Conservation (phyloP, 208 protist genomes). For the Wallacemonas sp. region DNA sequence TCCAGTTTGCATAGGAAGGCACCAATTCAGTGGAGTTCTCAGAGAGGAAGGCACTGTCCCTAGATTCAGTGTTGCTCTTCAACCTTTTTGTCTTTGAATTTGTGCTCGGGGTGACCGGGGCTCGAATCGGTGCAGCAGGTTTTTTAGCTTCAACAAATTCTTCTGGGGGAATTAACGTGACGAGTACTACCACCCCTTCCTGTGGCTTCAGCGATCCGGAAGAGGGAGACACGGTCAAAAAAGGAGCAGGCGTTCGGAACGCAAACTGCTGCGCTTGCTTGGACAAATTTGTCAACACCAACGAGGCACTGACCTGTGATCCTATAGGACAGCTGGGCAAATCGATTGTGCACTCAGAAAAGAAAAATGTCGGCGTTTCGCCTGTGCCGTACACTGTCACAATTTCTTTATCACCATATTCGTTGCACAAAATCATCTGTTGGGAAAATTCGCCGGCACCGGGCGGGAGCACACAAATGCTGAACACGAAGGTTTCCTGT, state of each 20-base stretch:
- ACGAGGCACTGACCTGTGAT: constrained; percentile 24
- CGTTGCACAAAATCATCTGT: constrained; percentile 39
- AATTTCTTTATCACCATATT: constrained; percentile 39
- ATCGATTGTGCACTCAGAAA: constrained; percentile 31
- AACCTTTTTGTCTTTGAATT: constrained; percentile 9
- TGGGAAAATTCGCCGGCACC: constrained; percentile 37
- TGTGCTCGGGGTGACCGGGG: not conserved
- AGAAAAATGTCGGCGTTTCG: constrained; percentile 17
- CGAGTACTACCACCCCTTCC: constrained; percentile 8
- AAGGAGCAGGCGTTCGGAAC: constrained; percentile 20
- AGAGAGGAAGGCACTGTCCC: constrained; percentile 1
- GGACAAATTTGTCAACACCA: constrained; percentile 33
- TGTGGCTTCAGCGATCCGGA: constrained; percentile 24
- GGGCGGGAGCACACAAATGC: constrained; percentile 36
- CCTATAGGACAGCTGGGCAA: constrained; percentile 41
- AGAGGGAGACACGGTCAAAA: constrained; percentile 34
- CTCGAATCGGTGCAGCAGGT: not conserved
- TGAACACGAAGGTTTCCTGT: constrained; percentile 33
- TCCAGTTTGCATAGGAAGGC: constrained; percentile 31
- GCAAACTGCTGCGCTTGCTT: constrained; percentile 23
- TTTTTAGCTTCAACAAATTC: constrained; percentile 17
- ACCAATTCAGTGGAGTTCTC: constrained; percentile 3
- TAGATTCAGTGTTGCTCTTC: constrained; percentile 14
- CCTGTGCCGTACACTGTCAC: constrained; percentile 34
- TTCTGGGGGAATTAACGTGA: constrained; percentile 1